Percentiles rank a stretch among this genome's conserved stretches.
These are phyloP conservation scores for Alternaria consortialis DNA, from an alignment of 2,329 filamentous ascomycete genomes.

Conservation along the genomic window DNA sequence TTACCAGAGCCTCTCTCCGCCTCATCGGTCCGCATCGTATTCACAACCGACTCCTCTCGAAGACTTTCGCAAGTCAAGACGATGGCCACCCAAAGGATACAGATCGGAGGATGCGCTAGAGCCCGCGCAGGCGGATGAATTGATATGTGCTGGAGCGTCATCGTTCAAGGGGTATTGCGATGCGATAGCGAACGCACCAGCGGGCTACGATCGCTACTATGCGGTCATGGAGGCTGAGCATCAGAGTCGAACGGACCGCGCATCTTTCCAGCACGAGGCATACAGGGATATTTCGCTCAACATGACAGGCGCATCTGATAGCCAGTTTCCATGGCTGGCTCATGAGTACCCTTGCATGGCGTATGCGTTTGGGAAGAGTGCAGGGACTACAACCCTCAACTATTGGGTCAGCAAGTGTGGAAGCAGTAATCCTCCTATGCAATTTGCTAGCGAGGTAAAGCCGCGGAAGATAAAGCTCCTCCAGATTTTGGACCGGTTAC, in stretches of 20 bases:
- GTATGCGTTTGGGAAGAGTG: constrained; percentile 71
- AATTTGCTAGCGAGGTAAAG: constrained; percentile 66
- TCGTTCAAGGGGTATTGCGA: constrained; percentile 54
- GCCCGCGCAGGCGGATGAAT: constrained; percentile 47
- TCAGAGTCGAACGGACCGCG: constrained; percentile 50
- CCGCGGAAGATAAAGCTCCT: constrained; percentile 69
- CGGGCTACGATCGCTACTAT: constrained; percentile 52
- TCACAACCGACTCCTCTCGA: constrained; percentile 50
- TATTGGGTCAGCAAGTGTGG: constrained; percentile 71
- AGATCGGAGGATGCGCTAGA: constrained; percentile 43
- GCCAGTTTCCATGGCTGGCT: constrained; percentile 69
- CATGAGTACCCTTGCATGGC: constrained; percentile 78
- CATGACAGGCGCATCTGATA: constrained; percentile 46
- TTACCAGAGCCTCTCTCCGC: constrained; percentile 33
- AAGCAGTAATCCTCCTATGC: constrained; percentile 63
- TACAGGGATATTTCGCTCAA: constrained; percentile 52
- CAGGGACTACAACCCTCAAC: constrained; percentile 77
- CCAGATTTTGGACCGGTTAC: constrained; percentile 55
- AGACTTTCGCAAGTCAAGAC: constrained; percentile 47
- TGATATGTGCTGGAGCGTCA: constrained; percentile 51
- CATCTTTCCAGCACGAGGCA: constrained; percentile 45
- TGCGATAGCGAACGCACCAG: constrained; percentile 47
- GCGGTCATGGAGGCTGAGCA: constrained; percentile 53
- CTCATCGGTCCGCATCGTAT: constrained; percentile 47
- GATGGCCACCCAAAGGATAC: constrained; percentile 54